Percentiles rank a stretch among this genome's conserved stretches.
These are phyloP conservation scores for Telfairia occidentalis DNA, from an alignment of 331 rosid genomes.

Conservation along the genomic window DNA sequence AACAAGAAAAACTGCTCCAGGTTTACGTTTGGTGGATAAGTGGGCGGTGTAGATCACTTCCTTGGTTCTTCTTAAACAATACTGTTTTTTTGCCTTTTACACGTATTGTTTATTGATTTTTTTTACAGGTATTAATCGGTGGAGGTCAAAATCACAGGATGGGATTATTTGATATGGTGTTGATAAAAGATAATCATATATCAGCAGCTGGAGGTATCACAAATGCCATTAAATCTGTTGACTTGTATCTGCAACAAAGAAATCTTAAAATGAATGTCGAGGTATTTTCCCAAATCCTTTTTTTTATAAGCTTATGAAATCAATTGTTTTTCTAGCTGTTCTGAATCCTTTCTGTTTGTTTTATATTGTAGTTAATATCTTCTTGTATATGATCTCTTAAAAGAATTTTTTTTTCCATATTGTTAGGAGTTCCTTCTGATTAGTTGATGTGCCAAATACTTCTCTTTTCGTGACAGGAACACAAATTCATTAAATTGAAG, in stretches of 20 bases:
- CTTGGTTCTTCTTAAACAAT: slow-evolving; percentile 11
- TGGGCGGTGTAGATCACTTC: slow-evolving; percentile 68
- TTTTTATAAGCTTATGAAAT: neutral
- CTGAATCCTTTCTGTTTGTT: neutral
- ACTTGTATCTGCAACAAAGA: slow-evolving; percentile 51
- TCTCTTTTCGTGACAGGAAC: neutral
- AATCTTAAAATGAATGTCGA: slow-evolving; percentile 68
- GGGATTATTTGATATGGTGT: slow-evolving; percentile 88
- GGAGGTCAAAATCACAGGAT: slow-evolving; percentile 85
- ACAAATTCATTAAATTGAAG: neutral
- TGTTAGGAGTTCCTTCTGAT: neutral
- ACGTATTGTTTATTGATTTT: neutral
- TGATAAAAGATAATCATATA: slow-evolving; percentile 90
- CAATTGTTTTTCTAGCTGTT: neutral
- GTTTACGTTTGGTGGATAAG: slow-evolving; percentile 83
- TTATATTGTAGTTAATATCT: neutral
- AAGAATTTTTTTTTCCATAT: neutral
- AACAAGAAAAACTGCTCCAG: slow-evolving; percentile 90
- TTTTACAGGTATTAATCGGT: slow-evolving; percentile 64
- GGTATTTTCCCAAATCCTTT: slow-evolving; percentile 27
- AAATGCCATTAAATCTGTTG: slow-evolving; percentile 63
- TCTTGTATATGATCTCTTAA: neutral
- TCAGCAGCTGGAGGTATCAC: slow-evolving; percentile 68
- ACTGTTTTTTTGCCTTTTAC: neutral
- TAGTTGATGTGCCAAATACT: neutral